Evolutionary conservation across 139 green algal genomes (phyloP).

Genomic region (Monoraphidium neglectum): DNA sequence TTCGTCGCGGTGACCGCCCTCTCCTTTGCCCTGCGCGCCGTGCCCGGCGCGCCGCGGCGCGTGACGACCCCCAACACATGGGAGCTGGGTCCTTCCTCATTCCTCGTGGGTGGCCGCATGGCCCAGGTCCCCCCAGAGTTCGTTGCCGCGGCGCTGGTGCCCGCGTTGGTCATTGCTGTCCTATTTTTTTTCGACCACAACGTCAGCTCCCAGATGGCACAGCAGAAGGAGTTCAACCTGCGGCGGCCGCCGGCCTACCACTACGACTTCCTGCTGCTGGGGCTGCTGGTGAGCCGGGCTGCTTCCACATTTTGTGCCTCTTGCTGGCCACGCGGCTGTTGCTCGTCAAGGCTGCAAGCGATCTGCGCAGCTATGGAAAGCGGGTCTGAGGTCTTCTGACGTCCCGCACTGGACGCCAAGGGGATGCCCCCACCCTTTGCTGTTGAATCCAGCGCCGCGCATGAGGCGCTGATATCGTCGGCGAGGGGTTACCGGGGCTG

Average conservation of each 20-base stretch:
- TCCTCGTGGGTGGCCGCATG: slow-evolving; percentile 37
- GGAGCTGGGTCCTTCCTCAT: slow-evolving; percentile 33
- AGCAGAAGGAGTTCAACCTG: slow-evolving; percentile 72
- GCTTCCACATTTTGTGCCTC: background rate
- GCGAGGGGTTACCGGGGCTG: no score
- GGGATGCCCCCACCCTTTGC: no score
- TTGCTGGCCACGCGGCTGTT: slow-evolving; percentile 1
- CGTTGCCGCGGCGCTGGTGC: slow-evolving; percentile 78
- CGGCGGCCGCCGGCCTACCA: slow-evolving; percentile 69
- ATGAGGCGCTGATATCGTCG: no score
- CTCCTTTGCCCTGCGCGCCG: slow-evolving; percentile 54
- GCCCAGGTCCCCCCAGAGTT: slow-evolving; percentile 49
- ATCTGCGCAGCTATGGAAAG: no score
- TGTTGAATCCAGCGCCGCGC: no score
- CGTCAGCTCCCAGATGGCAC: slow-evolving; percentile 76
- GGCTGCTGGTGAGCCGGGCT: slow-evolving; percentile 39
- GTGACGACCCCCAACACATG: slow-evolving; percentile 74
- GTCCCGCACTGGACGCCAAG: no score
- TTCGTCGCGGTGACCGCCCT: slow-evolving; percentile 71
- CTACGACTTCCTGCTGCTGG: slow-evolving; percentile 85
- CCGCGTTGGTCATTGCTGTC: slow-evolving; percentile 77
- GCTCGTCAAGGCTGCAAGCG: background rate
- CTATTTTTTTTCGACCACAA: slow-evolving; percentile 95
- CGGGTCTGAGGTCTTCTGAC: no score
- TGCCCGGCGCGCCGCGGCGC: slow-evolving; percentile 55